A percentile compares a stretch with the other conserved stretches of the same genome.
Conservation (phyloP, 2,329 filamentous ascomycete species). For the Aureobasidium vineae region DNA sequence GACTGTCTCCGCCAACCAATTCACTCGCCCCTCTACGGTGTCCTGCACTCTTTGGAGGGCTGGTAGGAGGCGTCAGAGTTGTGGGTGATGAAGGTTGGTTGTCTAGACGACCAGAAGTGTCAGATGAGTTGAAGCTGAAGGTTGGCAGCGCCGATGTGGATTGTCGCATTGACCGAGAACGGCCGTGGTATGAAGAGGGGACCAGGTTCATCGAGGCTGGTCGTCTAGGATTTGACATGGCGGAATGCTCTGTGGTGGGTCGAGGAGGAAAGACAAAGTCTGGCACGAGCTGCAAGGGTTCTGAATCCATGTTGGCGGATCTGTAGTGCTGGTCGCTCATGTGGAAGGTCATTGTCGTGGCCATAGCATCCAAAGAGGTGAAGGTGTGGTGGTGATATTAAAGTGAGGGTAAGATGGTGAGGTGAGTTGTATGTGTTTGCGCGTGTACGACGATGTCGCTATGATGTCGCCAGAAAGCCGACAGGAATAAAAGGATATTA, state of each 20-base stretch:
- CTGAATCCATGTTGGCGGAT: slow-evolving; percentile 17
- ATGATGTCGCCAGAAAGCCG: neutral
- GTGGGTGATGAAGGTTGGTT: slow-evolving; percentile 42
- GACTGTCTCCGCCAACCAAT: slow-evolving; percentile 72
- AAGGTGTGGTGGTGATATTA: slow-evolving; percentile 4
- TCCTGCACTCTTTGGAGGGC: slow-evolving; percentile 57
- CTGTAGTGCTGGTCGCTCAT: slow-evolving; percentile 23
- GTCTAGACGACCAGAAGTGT: slow-evolving; percentile 37
- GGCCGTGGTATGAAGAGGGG: slow-evolving; percentile 41
- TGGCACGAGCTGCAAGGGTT: slow-evolving; percentile 45
- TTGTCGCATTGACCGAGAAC: slow-evolving; percentile 40
- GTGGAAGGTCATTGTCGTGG: slow-evolving; percentile 22
- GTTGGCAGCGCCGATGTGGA: slow-evolving; percentile 48
- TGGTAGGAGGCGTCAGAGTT: slow-evolving; percentile 37
- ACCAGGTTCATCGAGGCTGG: slow-evolving; percentile 39
- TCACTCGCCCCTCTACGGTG: slow-evolving; percentile 80
- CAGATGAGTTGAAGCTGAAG: slow-evolving; percentile 52
- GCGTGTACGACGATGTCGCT: slow-evolving; percentile 20
- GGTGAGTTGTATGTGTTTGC: neutral
- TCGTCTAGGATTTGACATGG: slow-evolving; percentile 28
- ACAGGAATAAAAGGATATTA: slow-evolving; percentile 8
- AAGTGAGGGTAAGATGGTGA: slow-evolving; percentile 11
- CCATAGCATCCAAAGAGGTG: slow-evolving; percentile 20
- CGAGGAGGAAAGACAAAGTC: slow-evolving; percentile 51
- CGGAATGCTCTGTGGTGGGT: slow-evolving; percentile 34